A percentile compares a stretch with the other conserved stretches of the same genome.
Conservation (phyloP, 2,329 filamentous ascomycete species). For the Aplosporella prunicola region DNA sequence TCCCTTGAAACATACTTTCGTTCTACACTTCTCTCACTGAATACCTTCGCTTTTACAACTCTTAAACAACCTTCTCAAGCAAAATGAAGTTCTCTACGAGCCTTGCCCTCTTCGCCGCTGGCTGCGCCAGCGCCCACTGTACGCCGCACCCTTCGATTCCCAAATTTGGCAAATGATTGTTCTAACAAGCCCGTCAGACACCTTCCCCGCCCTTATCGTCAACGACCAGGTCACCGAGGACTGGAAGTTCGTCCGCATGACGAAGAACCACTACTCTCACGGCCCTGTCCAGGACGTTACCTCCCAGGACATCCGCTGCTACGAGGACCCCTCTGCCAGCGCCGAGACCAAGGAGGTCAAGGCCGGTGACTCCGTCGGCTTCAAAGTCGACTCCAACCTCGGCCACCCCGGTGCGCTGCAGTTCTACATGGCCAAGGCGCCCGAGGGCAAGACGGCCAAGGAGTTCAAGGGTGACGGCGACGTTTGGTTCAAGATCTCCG, state of each 20-base stretch:
- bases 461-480: conserved; percentile 22
- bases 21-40: too few species aligned
- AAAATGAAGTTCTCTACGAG: conserved; percentile 9
- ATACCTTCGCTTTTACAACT: too few species aligned
- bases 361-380: conserved; percentile 23
- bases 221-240: conserved; percentile 18
- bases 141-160: neutral
- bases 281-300: conserved; percentile 23
- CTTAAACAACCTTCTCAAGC: too few species aligned
- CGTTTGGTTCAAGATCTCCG: conserved; percentile 27
- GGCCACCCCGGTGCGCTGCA: conserved; percentile 28
- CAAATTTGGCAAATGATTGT: too few species aligned
- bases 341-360: conserved; percentile 19
- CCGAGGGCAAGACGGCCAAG: conserved; percentile 14
- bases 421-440: conserved; percentile 30
- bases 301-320: conserved; percentile 25
- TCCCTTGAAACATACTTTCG: too few species aligned
- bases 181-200: conserved; percentile 14
- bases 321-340: conserved; percentile 19
- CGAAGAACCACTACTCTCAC: conserved; percentile 23
- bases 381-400: conserved; percentile 23
- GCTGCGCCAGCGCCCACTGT: conserved; percentile 10
- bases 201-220: conserved; percentile 19
- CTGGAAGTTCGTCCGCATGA: conserved; percentile 25
- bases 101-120: conserved; percentile 5